Base-by-base conservation (phyloP, 805 yeast genomes). In the Cyberlindnera mycetangii region DNA sequence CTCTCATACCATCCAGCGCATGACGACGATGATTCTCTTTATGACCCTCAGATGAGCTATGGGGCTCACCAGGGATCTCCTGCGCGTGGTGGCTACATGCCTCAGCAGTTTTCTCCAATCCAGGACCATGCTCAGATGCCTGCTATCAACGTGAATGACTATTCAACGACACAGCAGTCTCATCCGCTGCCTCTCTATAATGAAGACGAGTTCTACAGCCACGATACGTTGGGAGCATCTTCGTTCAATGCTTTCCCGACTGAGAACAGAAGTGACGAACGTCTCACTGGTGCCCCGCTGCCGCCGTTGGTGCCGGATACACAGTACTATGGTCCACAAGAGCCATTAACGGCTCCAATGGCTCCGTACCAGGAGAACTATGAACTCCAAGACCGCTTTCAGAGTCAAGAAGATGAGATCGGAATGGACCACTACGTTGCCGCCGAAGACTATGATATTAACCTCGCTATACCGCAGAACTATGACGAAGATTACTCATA, bases 371-470 rank as follows among this genome's bases (percentile, higher is more conserved):
- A 39, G 19, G 38, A 24, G 2, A 39, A 34, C n/a, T 25, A 33
- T 18, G 47, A 47, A 30, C 40, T 47, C 8, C 33, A 45, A 15
- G 55, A 48, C 35, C 24, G 24, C 45, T 47, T 48, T 21, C 36
- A 46, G 15, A 48, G 48, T 22, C 55, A 49, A 33, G 72, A 71
- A 22, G 72, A 70, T 39, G 72, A 72, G 44, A 66, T 71, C 6
- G 71, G 70, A 3, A 39, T 48, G 30, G 50, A 52, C 25, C 49
- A 47, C 24, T 49, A 49, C 25, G 50, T 55, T 21, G 49, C 45
- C 15, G 61, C 61, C 41, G 61, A 59, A 35, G 55, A 56, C 32
- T 59, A 59, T 33, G 61, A 58, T 30, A 28, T 59, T 19, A 59
- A 59, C 32, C 38, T 14, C 45, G 44, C 44, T 17, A 25, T 40